phyloP scores from a whole-genome alignment of 2,329 filamentous ascomycete species.

The Sporothrix globosa region DNA sequence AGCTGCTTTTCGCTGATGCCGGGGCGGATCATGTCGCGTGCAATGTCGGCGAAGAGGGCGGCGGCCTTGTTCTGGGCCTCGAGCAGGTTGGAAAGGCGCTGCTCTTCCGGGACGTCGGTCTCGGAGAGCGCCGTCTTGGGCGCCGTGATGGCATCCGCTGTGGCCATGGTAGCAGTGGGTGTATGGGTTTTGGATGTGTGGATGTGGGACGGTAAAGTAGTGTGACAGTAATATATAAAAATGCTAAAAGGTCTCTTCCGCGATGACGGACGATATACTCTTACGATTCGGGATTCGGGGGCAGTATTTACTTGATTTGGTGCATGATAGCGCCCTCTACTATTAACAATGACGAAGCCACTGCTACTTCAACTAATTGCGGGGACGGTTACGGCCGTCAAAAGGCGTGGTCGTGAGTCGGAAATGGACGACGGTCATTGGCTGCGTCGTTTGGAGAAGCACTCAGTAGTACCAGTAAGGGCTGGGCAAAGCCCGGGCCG shows the following conservation, averaged over 20 bases:
- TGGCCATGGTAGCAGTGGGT: constrained; percentile 5
- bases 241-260: no score
- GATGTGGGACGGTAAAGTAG: no score
- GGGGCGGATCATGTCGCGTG: constrained; percentile 23
- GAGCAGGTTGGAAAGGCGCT: constrained; percentile 21
- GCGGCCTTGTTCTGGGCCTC: constrained; percentile 29
- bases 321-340: background rate
- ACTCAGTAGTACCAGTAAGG: no score
- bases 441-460: background rate
- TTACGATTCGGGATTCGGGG: background rate
- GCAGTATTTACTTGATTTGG: background rate
- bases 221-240: background rate
- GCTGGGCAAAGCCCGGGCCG: background rate
- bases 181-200: no score
- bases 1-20: constrained; percentile 24
- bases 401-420: constrained; percentile 15
- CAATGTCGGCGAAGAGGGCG: constrained; percentile 25
- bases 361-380: background rate
- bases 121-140: background rate
- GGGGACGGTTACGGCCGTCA: constrained; percentile 17
- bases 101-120: background rate
- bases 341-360: background rate
- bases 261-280: no score
- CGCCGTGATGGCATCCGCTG: constrained; percentile 6
- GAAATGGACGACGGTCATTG: constrained; percentile 16